phyloP scores from a whole-genome alignment of 257 asterid species.

The Orobanche coerulescens region DNA sequence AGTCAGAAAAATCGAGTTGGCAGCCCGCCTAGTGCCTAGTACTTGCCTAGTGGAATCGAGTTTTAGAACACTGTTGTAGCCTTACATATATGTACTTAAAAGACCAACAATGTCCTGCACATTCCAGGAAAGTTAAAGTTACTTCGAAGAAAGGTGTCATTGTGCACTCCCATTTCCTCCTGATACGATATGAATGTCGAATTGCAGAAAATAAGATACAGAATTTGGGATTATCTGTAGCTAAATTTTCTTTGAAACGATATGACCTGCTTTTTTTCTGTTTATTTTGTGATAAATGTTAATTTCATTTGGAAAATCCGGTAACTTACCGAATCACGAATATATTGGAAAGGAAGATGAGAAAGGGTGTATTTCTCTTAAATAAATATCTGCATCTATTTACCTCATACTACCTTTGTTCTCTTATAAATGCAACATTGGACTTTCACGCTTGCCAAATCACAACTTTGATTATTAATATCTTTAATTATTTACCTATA shows the following conservation, averaged over 20 bases:
- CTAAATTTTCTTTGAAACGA: not conserved
- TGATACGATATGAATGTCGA: not conserved
- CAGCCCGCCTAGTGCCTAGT: too few relatives aligned
- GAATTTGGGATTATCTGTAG: not conserved
- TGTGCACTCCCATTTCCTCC: not conserved
- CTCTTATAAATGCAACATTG: too few relatives aligned
- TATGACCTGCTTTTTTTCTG: slow-evolving; percentile 1
- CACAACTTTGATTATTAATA: too few relatives aligned
- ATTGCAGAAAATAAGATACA: not conserved
- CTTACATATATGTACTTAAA: too few relatives aligned
- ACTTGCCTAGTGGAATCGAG: too few relatives aligned
- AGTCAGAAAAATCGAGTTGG: too few relatives aligned
- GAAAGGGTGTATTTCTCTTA: not conserved
- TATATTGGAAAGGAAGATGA: not conserved
- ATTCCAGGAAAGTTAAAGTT: not conserved
- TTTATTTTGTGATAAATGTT: not conserved
- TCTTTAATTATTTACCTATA: too few relatives aligned
- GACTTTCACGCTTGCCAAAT: too few relatives aligned
- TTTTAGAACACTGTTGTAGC: too few relatives aligned
- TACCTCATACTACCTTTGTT: too few relatives aligned
- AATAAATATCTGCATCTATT: too few relatives aligned
- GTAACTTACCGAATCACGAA: not conserved
- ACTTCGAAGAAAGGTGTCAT: not conserved
- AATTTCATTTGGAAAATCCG: not conserved
- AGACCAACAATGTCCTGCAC: not conserved